Evolutionary conservation across 805 yeast species (phyloP).

Genomic region (Ogataea paraovalis): DNA sequence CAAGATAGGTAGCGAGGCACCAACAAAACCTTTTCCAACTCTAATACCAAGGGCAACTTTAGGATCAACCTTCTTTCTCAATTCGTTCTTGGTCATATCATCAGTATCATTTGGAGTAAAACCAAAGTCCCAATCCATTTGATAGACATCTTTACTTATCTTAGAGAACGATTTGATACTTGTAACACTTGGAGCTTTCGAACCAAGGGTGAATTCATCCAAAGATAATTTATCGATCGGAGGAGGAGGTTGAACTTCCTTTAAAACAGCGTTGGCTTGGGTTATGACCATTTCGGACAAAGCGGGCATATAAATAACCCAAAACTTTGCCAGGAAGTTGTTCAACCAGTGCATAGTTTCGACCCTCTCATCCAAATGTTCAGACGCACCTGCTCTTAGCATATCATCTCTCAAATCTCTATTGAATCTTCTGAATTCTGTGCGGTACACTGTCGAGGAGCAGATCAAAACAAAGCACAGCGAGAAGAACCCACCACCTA

Average conservation of each 20-base stretch:
- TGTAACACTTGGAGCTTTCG: conserved; percentile 74
- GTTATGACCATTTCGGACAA: conserved; percentile 69
- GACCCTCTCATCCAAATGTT: conserved; percentile 54
- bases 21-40: conserved; percentile 75
- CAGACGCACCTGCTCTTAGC: conserved; percentile 58
- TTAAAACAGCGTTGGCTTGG: conserved; percentile 62
- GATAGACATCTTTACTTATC: conserved; percentile 61
- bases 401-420: conserved; percentile 74
- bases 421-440: conserved; percentile 73
- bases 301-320: conserved; percentile 89
- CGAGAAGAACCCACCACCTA: conserved; percentile 63
- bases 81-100: conserved; percentile 76
- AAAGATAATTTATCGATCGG: conserved; percentile 72
- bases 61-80: conserved; percentile 68
- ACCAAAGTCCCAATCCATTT: conserved; percentile 81
- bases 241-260: conserved; percentile 75
- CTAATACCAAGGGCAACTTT: conserved; percentile 78
- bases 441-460: conserved; percentile 63
- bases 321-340: conserved; percentile 70
- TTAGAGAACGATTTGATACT: conserved; percentile 71
- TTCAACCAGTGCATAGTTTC: conserved; percentile 85
- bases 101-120: conserved; percentile 81
- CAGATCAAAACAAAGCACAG: conserved; percentile 55
- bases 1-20: conserved; percentile 70
- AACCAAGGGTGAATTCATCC: conserved; percentile 76